Conservation (phyloP, 2,329 filamentous ascomycete genomes). For the Trichoderma brevicompactum region DNA sequence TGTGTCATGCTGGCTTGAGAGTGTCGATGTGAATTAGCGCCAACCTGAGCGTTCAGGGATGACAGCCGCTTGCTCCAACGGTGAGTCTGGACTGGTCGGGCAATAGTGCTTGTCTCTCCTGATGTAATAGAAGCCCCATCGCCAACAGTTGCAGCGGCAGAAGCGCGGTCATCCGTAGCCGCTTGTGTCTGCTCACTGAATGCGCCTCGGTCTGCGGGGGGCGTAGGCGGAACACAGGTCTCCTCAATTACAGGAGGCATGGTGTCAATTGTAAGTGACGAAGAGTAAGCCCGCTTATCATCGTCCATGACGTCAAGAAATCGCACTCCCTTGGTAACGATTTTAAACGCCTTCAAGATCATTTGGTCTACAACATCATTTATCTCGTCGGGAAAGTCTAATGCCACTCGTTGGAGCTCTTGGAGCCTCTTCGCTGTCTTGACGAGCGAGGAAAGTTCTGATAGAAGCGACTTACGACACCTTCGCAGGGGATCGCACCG, state of each 20-base stretch:
- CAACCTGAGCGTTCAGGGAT: slow-evolving; percentile 45
- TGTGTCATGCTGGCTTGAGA: slow-evolving; percentile 43
- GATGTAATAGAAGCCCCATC: slow-evolving; percentile 37
- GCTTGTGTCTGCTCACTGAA: slow-evolving; percentile 49
- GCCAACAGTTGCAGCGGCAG: slow-evolving; percentile 43
- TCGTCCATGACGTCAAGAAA: slow-evolving; percentile 87
- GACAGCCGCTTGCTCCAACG: slow-evolving; percentile 54
- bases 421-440: slow-evolving; percentile 87
- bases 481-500: slow-evolving; percentile 75
- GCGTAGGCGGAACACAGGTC: slow-evolving; percentile 63
- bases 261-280: slow-evolving; percentile 54
- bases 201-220: slow-evolving; percentile 60
- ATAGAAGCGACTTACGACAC: slow-evolving; percentile 83
- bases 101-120: slow-evolving; percentile 1
- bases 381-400: slow-evolving; percentile 58
- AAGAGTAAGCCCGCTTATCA: slow-evolving; percentile 55
- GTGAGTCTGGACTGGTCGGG: slow-evolving; percentile 41
- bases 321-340: slow-evolving; percentile 86
- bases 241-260: slow-evolving; percentile 66
- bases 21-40: slow-evolving; percentile 41
- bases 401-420: slow-evolving; percentile 64
- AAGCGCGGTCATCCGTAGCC: slow-evolving; percentile 46
- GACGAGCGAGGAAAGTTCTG: slow-evolving; percentile 86
- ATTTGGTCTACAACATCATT: slow-evolving; percentile 88
- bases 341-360: slow-evolving; percentile 90